phyloP scores from a whole-genome alignment of 805 yeast species.

The Kazachstania viticola region DNA sequence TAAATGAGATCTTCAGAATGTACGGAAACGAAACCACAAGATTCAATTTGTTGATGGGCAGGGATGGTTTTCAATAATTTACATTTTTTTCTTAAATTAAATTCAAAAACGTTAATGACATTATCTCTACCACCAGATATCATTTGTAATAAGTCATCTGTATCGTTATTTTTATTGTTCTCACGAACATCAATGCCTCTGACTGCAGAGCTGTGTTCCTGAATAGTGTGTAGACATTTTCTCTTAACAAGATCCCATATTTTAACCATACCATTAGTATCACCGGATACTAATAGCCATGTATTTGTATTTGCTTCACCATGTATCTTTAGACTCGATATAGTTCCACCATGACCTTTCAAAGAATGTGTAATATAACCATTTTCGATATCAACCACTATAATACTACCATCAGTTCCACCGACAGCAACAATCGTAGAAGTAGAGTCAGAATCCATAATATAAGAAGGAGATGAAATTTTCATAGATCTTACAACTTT shows the following conservation, averaged over 20 bases:
- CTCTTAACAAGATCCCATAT: conserved; percentile 62
- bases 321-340: conserved; percentile 62
- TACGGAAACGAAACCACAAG: conserved; percentile 48
- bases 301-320: conserved; percentile 57
- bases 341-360: conserved; percentile 86
- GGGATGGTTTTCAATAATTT: conserved; percentile 59
- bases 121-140: conserved; percentile 87
- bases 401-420: conserved; percentile 84
- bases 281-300: conserved; percentile 75
- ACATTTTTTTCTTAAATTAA: conserved; percentile 40
- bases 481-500: conserved; percentile 41
- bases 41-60: conserved; percentile 60
- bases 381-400: conserved; percentile 86
- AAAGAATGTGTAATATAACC: conserved; percentile 82
- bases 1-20: conserved; percentile 32
- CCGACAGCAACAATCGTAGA: conserved; percentile 87
- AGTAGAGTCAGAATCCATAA: conserved; percentile 65
- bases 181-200: conserved; percentile 63
- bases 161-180: conserved; percentile 6
- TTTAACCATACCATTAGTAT: conserved; percentile 43
- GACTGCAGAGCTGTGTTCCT: conserved; percentile 75
- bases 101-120: conserved; percentile 38
- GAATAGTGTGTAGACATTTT: conserved; percentile 48
- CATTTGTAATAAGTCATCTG: conserved; percentile 36
- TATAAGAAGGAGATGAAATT: conserved; percentile 71